Conservation (phyloP, 169 alveolate species). For the Plasmodium malariae region DNA sequence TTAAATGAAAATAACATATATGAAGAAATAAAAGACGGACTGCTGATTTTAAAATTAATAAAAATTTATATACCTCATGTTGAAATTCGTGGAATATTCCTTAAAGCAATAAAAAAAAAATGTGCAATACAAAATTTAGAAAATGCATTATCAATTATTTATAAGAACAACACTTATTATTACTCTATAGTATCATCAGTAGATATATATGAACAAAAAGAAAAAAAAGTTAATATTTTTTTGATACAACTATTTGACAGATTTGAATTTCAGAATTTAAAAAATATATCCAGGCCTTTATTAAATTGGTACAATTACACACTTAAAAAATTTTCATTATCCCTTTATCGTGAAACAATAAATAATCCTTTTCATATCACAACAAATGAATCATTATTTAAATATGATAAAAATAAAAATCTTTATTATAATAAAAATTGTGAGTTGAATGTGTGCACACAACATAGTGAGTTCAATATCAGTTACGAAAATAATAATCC, state of each 20-base stretch:
- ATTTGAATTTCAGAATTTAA: conserved; percentile 50
- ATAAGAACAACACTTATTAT: conserved; percentile 55
- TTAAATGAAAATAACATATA: conserved; percentile 56
- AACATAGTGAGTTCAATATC: background rate
- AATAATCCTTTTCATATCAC: conserved; percentile 40
- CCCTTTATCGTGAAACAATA: conserved; percentile 23
- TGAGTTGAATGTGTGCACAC: background rate
- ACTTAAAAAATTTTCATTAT: conserved; percentile 21
- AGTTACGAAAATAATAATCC: background rate
- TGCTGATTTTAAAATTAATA: conserved; percentile 44
- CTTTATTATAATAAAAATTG: background rate
- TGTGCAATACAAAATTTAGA: conserved; percentile 69
- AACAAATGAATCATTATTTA: background rate
- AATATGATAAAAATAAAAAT: background rate
- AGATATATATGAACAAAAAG: conserved; percentile 62
- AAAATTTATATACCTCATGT: conserved; percentile 42
- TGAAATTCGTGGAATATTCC: conserved; percentile 29
- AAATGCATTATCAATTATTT: conserved; percentile 53
- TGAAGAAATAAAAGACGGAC: conserved; percentile 59
- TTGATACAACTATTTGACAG: conserved; percentile 56
- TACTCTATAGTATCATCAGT: conserved; percentile 55
- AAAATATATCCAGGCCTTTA: conserved; percentile 44
- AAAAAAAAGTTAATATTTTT: conserved; percentile 39
- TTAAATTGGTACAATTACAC: conserved; percentile 54
- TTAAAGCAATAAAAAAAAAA: conserved; percentile 61